Conservation (phyloP, 225 moss, liverwort and hornwort species). For the Polytrichum commune region DNA sequence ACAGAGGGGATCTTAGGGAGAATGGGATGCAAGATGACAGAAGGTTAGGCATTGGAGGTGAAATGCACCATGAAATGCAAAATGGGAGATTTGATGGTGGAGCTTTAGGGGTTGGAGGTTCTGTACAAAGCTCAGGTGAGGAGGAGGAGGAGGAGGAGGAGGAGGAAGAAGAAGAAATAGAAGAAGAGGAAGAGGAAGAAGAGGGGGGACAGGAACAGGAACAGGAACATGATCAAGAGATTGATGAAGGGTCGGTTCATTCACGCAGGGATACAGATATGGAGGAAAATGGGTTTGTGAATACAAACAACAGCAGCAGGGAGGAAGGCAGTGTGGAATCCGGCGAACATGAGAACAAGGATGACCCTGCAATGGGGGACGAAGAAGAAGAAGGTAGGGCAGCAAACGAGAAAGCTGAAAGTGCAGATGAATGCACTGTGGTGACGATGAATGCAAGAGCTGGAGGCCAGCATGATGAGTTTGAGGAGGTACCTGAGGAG, state of each 20-base stretch:
- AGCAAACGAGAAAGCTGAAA: constrained; percentile 16
- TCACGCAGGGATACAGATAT: constrained; percentile 16
- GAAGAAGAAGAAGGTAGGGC: background rate
- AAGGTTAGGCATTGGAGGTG: constrained; percentile 5
- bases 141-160: constrained; percentile 15
- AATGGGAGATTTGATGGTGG: no score
- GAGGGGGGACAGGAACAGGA: background rate
- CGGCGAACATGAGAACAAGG: constrained; percentile 8
- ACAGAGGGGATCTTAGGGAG: constrained; percentile 24
- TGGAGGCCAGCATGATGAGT: constrained; percentile 18
- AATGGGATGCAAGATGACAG: constrained; percentile 24
- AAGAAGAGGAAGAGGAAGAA: background rate
- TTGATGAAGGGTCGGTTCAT: background rate
- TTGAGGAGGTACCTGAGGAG: constrained; percentile 24
- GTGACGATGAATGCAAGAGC: background rate
- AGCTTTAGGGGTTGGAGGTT: background rate
- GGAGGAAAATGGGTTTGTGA: constrained; percentile 18
- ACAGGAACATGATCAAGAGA: background rate
- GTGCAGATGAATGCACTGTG: constrained; percentile 13
- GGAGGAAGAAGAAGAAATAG: constrained; percentile 8
- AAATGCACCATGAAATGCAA: no score
- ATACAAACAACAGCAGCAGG: constrained; percentile 8
- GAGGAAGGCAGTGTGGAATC: constrained; percentile 10
- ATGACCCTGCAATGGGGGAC: background rate
- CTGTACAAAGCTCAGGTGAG: constrained; percentile 8